These are phyloP conservation scores for Ustilago cynodontis DNA, from an alignment of 1,284 basidiomycete species.

Conservation along the genomic window DNA sequence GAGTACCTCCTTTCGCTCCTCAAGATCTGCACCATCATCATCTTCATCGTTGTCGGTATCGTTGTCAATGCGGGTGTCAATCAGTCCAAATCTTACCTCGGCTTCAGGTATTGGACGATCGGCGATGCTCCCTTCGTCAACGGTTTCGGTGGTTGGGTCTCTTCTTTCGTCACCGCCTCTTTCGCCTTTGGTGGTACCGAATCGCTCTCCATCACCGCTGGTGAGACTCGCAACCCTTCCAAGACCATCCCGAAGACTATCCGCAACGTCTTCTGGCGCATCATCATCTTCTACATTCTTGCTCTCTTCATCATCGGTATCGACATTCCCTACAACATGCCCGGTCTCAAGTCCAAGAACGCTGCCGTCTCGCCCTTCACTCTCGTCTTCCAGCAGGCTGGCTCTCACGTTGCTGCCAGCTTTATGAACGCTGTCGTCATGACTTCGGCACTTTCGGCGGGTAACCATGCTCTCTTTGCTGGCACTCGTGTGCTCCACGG, in stretches of 20 bases:
- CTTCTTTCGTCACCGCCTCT: constrained; percentile 81
- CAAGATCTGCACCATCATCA: constrained; percentile 42
- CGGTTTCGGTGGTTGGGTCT: constrained; percentile 66
- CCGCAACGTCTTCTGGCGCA: constrained; percentile 78
- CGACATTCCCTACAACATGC: constrained; percentile 70
- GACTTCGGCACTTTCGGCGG: constrained; percentile 86
- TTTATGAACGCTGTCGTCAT: constrained; percentile 82
- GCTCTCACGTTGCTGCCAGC: constrained; percentile 71
- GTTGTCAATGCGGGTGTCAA: constrained; percentile 56
- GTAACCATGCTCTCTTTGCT: constrained; percentile 83
- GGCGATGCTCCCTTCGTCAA: constrained; percentile 72
- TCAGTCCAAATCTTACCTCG: constrained; percentile 42
- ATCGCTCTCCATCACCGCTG: constrained; percentile 67
- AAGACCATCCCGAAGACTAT: constrained; percentile 55
- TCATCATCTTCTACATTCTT: constrained; percentile 72
- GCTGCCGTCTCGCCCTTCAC: constrained; percentile 51
- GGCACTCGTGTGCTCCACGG: constrained; percentile 81
- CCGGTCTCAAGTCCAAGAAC: constrained; percentile 40
- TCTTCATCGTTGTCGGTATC: constrained; percentile 51
- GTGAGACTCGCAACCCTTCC: constrained; percentile 54
- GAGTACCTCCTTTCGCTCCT: constrained; percentile 44
- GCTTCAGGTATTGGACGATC: constrained; percentile 67
- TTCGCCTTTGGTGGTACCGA: constrained; percentile 77
- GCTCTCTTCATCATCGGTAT: constrained; percentile 76
- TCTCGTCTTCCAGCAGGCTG: constrained; percentile 68